Evolutionary conservation across 106 monocot species (phyloP).

Genomic region (Posidonia australis): DNA sequence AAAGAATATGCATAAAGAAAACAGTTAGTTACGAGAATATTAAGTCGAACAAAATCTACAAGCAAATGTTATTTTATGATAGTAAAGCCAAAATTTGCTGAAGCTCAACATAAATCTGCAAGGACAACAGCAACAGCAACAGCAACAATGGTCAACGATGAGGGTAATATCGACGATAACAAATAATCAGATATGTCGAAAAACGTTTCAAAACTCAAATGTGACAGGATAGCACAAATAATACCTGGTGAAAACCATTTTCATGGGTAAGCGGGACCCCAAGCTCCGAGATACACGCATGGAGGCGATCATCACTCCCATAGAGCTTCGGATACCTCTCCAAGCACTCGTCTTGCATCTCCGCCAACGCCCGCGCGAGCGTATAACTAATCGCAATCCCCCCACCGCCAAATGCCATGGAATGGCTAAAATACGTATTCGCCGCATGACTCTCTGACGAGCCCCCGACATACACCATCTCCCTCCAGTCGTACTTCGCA

Average conservation of each 20-base stretch:
- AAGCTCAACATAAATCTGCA: too few species aligned
- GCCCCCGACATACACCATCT: slow-evolving; percentile 76
- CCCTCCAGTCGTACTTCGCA: slow-evolving; percentile 66
- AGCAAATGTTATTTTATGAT: too few species aligned
- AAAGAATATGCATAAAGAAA: background rate
- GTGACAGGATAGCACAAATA: background rate
- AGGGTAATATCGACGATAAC: too few species aligned
- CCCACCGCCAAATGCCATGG: slow-evolving; percentile 90
- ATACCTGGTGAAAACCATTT: slow-evolving; percentile 77
- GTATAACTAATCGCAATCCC: slow-evolving; percentile 79
- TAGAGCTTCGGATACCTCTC: slow-evolving; percentile 84
- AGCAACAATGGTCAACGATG: too few species aligned
- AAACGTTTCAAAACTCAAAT: background rate
- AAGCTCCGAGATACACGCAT: slow-evolving; percentile 86
- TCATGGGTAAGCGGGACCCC: slow-evolving; percentile 70
- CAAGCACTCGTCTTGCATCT: slow-evolving; percentile 65
- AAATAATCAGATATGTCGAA: too few species aligned
- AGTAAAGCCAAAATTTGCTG: too few species aligned
- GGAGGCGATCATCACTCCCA: slow-evolving; percentile 81
- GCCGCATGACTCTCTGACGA: slow-evolving; percentile 87
- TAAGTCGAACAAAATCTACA: too few species aligned
- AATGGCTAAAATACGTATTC: slow-evolving; percentile 78
- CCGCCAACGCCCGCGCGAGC: slow-evolving; percentile 47
- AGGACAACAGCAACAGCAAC: too few species aligned
- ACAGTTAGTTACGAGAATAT: too few species aligned